Evolutionary conservation across 2,329 filamentous ascomycete genomes (phyloP).

Genomic region (Penicillium psychrosexuale): DNA sequence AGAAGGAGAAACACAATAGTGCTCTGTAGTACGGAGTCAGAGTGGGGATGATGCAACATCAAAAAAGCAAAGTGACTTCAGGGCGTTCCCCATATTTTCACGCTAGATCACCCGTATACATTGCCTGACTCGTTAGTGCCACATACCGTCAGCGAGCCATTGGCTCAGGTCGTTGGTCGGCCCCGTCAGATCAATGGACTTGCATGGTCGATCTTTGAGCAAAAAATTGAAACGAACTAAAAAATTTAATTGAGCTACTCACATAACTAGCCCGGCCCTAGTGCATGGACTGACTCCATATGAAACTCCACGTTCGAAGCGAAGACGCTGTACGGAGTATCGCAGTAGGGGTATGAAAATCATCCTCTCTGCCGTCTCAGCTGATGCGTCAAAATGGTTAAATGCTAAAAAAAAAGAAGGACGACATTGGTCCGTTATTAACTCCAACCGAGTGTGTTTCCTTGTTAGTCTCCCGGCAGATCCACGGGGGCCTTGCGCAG

Average conservation of each 20-base stretch:
- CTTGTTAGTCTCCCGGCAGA: conserved; percentile 22
- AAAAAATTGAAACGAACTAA: neutral
- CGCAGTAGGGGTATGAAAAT: conserved; percentile 15
- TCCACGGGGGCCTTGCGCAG: conserved; percentile 13
- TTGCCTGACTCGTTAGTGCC: conserved; percentile 3
- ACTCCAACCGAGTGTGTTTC: conserved; percentile 12
- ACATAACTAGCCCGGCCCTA: neutral
- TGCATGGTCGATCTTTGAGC: conserved; percentile 4
- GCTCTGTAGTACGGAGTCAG: neutral
- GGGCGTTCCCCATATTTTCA: neutral
- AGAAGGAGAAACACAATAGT: neutral
- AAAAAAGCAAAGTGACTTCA: neutral
- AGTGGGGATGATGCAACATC: neutral
- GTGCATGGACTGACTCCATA: neutral
- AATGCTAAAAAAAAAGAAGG: neutral
- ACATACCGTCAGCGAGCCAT: conserved; percentile 2
- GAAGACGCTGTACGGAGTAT: neutral
- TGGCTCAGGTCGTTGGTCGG: neutral
- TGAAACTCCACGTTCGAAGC: neutral
- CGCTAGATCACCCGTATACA: conserved; percentile 1
- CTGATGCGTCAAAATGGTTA: conserved; percentile 17
- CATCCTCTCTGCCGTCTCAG: conserved; percentile 17
- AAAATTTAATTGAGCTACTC: neutral
- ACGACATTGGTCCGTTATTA: neutral
- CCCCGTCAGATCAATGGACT: conserved; percentile 5